Evolutionary conservation across 768 basidiomycete genomes (phyloP).

Genomic region (Pluteus cervinus): DNA sequence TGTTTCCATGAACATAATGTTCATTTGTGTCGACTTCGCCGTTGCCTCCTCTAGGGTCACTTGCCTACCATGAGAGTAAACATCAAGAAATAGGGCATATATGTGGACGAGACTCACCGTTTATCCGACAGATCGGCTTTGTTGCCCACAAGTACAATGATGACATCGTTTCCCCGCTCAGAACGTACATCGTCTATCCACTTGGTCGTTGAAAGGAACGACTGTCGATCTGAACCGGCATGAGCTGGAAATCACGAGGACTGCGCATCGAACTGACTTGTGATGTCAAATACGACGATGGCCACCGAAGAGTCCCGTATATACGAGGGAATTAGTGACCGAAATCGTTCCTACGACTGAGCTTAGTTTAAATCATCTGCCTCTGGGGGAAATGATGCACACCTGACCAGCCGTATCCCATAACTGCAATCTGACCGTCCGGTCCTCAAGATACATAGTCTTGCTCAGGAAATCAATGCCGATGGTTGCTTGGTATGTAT

Average conservation of each 20-base stretch:
- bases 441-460: conserved; percentile 99
- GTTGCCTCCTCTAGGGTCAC: conserved; percentile 99
- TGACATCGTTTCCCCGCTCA: conserved; percentile 95
- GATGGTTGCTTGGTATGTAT: conserved; percentile 96
- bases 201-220: conserved; percentile 97
- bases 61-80: conserved; percentile 54
- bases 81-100: conserved; percentile 5
- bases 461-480: conserved; percentile 99
- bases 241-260: conserved; percentile 2
- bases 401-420: conserved; percentile 99
- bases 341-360: conserved; percentile 95
- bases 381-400: no score
- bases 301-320: conserved; percentile 99
- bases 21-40: conserved; percentile 80
- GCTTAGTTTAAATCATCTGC: no score
- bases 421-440: conserved; percentile 93
- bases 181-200: conserved; percentile 99
- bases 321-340: conserved; percentile 96
- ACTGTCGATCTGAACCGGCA: conserved; percentile 70
- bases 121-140: conserved; percentile 99
- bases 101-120: conserved; percentile 54
- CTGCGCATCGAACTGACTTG: conserved; percentile 46
- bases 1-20: conserved; percentile 99
- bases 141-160: conserved; percentile 97
- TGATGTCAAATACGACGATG: conserved; percentile 98